Evolutionary conservation across 768 basidiomycete species (phyloP), one percentile per base, ranked within the genome.

Genomic region (Terana coerulea): DNA sequence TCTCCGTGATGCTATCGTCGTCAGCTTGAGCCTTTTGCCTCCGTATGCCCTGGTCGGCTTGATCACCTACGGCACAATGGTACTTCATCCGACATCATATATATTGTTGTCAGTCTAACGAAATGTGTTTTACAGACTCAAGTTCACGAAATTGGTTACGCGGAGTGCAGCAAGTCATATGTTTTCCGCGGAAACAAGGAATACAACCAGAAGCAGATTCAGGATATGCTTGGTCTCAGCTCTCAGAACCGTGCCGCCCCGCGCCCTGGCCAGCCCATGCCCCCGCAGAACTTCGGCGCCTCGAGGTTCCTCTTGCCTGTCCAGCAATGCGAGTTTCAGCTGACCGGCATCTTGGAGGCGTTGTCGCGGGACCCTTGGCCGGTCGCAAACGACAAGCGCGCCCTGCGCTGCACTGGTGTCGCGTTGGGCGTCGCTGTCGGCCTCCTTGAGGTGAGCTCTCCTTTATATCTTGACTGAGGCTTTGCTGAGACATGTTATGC

Each of bases 181-280:
- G 97, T 98, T 51, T 99, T 99, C 84, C 88, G 95, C 24, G 97
- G 97, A 37, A 90, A 87, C 11, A 99, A 98, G 70, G 97, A 99
- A 61, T 98, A 99, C 66, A 70, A 84, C 49, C 84, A 91, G 34
- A 98, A 98, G 73, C 93, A 97, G 59, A 98, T 98, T 58, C 91
- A 93, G 68, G 95, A 98, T 61, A 98, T 99, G 95, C 88, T 98
- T 35, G 91, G 89, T 22, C 79, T 98, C 37, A 84, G 79, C 62
- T 77, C 86, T 2, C 83, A 84, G 57, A 80, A 83, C 57, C 86
- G 90, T 21, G 90, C 88, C 17, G 89, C 90, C 2, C 91, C 91
- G 45, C 88, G 90, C 34, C 88, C 90, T 5, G 91, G 89, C 2
- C 89, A 91, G 57, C 85, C 88, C 6, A 76, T 86, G 69, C 87